phyloP scores from a whole-genome alignment of 352 stramenopile genomes.

The Phytophthora podocarpi region DNA sequence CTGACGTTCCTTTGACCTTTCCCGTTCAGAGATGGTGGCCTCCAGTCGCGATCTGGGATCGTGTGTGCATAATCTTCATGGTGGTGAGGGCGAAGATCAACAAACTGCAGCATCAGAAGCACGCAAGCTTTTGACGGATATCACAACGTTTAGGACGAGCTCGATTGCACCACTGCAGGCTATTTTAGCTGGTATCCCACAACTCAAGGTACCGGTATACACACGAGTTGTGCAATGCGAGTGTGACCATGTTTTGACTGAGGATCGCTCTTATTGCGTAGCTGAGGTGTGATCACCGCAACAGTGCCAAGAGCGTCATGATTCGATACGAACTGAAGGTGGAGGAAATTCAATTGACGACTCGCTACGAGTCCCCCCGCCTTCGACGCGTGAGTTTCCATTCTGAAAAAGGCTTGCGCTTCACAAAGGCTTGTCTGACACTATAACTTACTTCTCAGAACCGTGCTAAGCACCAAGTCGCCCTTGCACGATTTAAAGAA shows the following conservation, averaged over 20 bases:
- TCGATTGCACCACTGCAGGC: slow-evolving; percentile 67
- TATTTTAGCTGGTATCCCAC: slow-evolving; percentile 55
- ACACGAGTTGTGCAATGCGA: background rate
- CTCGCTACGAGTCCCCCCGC: slow-evolving; percentile 47
- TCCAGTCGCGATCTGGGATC: slow-evolving; percentile 31
- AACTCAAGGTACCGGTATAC: slow-evolving; percentile 51
- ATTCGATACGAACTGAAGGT: slow-evolving; percentile 69
- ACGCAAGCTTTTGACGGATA: slow-evolving; percentile 31
- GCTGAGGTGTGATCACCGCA: slow-evolving; percentile 71
- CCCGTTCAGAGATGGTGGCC: slow-evolving; percentile 30
- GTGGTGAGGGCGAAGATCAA: slow-evolving; percentile 20
- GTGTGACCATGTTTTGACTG: slow-evolving; percentile 5
- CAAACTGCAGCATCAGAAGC: slow-evolving; percentile 17
- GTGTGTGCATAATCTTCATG: slow-evolving; percentile 27
- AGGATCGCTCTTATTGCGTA: slow-evolving; percentile 18
- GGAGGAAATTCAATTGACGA: slow-evolving; percentile 48
- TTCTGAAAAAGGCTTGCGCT: background rate
- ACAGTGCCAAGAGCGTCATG: slow-evolving; percentile 59
- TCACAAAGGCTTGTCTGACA: background rate
- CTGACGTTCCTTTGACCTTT: slow-evolving; percentile 1
- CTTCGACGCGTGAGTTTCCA: slow-evolving; percentile 54
- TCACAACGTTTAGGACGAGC: slow-evolving; percentile 57
- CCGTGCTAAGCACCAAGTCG: slow-evolving; percentile 60
- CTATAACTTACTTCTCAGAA: slow-evolving; percentile 48
- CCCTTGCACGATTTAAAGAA: slow-evolving; percentile 60